A percentile compares a stretch with the other conserved stretches of the same genome.
Conservation (phyloP, 2,329 filamentous ascomycete genomes). For the Lecanoromycetidae sp. region DNA sequence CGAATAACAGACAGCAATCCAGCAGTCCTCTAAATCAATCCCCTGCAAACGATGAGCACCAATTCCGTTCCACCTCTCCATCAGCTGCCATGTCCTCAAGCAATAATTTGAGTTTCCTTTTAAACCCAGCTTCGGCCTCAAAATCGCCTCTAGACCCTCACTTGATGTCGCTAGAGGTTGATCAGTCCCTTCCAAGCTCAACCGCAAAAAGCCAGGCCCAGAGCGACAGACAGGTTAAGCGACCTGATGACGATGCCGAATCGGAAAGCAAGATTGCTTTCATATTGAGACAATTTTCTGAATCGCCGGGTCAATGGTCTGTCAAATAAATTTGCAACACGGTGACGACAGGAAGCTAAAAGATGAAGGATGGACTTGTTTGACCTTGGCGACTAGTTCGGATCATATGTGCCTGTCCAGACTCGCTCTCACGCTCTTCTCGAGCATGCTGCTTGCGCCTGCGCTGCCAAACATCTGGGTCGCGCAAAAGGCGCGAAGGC, state of each 20-base stretch:
- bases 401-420: slow-evolving; percentile 47
- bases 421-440: slow-evolving; percentile 38
- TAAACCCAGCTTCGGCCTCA: slow-evolving; percentile 36
- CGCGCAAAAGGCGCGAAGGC: slow-evolving; percentile 42
- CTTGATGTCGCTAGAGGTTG: slow-evolving; percentile 22
- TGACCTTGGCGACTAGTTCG: slow-evolving; percentile 46
- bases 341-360: neutral
- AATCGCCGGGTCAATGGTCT: slow-evolving; percentile 47
- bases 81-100: slow-evolving; percentile 23
- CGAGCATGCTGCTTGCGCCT: slow-evolving; percentile 46
- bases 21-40: neutral
- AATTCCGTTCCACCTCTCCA: neutral
- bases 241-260: slow-evolving; percentile 26
- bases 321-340: slow-evolving; percentile 14
- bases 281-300: slow-evolving; percentile 47
- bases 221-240: slow-evolving; percentile 16
- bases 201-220: neutral
- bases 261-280: slow-evolving; percentile 47
- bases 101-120: slow-evolving; percentile 44
- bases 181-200: neutral
- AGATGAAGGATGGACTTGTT: slow-evolving; percentile 33
- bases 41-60: neutral
- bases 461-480: slow-evolving; percentile 49
- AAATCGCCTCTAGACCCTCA: slow-evolving; percentile 35
- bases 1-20: slow-evolving; percentile 20